phyloP scores from a whole-genome alignment of 768 basidiomycete genomes.

The Botryobasidium botryosum region DNA sequence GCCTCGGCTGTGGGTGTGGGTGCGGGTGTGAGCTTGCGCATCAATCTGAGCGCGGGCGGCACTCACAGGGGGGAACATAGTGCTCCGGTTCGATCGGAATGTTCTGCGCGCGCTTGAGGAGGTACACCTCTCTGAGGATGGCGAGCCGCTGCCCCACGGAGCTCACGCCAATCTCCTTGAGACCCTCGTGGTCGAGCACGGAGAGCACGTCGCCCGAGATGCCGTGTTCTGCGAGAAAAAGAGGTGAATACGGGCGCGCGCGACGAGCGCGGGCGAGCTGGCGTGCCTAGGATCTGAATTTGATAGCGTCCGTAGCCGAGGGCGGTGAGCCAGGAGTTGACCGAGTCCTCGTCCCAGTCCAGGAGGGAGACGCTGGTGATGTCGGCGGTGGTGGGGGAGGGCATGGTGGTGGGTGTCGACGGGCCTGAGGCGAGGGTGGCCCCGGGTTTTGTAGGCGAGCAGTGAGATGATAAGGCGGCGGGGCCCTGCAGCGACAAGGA shows the following conservation, averaged over 20 bases:
- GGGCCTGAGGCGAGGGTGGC: background rate
- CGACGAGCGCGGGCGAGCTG: slow-evolving; percentile 10
- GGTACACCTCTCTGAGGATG: slow-evolving; percentile 86
- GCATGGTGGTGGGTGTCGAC: background rate
- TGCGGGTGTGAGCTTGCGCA: background rate
- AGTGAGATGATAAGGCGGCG: no score
- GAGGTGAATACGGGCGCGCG: background rate
- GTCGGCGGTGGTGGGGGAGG: background rate
- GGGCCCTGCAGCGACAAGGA: no score
- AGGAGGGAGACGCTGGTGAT: background rate
- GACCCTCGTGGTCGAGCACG: slow-evolving; percentile 61
- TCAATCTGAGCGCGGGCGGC: slow-evolving; percentile 7
- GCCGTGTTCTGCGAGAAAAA: slow-evolving; percentile 48
- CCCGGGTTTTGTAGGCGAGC: background rate
- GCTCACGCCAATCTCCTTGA: slow-evolving; percentile 76
- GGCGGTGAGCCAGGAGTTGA: slow-evolving; percentile 57
- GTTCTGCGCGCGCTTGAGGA: slow-evolving; percentile 67
- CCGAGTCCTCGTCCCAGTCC: slow-evolving; percentile 28
- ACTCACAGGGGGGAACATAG: slow-evolving; percentile 80
- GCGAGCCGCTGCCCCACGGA: slow-evolving; percentile 83
- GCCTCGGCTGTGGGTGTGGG: slow-evolving; percentile 32
- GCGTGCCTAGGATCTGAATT: slow-evolving; percentile 56
- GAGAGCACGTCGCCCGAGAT: slow-evolving; percentile 85
- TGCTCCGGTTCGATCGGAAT: slow-evolving; percentile 70
- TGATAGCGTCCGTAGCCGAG: slow-evolving; percentile 82